Conservation (phyloP, 2,329 filamentous ascomycete species). For the Exophiala lecanii-corni region DNA sequence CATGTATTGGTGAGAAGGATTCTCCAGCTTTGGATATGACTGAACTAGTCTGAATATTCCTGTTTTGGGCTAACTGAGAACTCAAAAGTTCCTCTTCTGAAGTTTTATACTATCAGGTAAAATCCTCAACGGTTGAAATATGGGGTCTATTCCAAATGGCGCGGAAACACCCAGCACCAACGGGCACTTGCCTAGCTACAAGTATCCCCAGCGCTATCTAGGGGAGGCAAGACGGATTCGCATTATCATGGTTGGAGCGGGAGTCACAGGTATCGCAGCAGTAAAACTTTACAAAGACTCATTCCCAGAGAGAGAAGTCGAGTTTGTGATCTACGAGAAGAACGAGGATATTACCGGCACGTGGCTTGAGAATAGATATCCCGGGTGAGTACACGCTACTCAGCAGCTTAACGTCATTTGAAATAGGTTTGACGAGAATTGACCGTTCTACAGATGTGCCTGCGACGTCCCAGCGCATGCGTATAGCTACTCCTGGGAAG, state of each 20-base stretch:
- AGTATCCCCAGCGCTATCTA: slow-evolving; percentile 1
- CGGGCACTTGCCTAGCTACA: too few species aligned
- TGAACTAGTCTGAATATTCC: too few species aligned
- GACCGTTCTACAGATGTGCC: slow-evolving; percentile 35
- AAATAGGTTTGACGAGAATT: too few species aligned
- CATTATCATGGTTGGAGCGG: slow-evolving; percentile 11
- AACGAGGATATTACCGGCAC: slow-evolving; percentile 12
- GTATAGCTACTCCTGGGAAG: slow-evolving; percentile 30
- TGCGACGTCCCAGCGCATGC: slow-evolving; percentile 61
- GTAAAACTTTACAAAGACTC: slow-evolving; percentile 8
- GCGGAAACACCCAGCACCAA: too few species aligned
- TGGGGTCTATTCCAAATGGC: too few species aligned
- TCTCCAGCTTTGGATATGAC: too few species aligned
- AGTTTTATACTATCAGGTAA: too few species aligned
- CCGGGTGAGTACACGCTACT: slow-evolving; percentile 30
- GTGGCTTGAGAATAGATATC: slow-evolving; percentile 27
- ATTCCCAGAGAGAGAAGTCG: background rate
- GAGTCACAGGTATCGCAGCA: slow-evolving; percentile 10
- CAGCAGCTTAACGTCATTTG: too few species aligned
- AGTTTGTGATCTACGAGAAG: slow-evolving; percentile 16
- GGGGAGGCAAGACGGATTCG: slow-evolving; percentile 1
- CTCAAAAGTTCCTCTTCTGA: too few species aligned
- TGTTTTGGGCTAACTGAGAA: too few species aligned
- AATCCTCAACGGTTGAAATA: too few species aligned
- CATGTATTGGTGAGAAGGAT: too few species aligned